Percentiles rank a stretch among this genome's conserved stretches.
Conservation (phyloP, 208 protist genomes). For the Leishmania martiniquensis region DNA sequence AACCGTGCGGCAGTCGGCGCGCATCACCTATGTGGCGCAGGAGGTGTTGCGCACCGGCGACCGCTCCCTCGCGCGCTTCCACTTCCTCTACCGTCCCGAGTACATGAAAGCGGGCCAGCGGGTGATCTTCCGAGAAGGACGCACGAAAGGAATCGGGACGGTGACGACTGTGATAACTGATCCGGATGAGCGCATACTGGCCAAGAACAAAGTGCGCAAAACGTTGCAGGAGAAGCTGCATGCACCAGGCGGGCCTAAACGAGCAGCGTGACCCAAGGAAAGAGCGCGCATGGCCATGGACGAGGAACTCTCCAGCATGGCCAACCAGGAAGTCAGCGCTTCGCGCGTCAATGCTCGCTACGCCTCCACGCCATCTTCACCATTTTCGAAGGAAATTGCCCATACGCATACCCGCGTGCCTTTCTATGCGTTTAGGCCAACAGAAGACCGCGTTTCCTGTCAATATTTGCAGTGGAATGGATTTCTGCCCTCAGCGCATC, state of each 20-base stretch:
- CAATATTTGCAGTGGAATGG: too few relatives aligned
- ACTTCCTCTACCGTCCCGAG: conserved; percentile 95
- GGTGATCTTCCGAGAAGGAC: conserved; percentile 95
- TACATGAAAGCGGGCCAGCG: conserved; percentile 91
- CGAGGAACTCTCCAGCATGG: too few relatives aligned
- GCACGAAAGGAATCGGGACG: conserved; percentile 93
- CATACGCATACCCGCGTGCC: too few relatives aligned
- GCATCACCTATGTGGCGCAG: conserved; percentile 86
- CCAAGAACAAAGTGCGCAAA: conserved; percentile 48
- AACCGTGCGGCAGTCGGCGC: conserved; percentile 90
- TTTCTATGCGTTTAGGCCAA: too few relatives aligned
- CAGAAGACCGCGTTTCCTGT: too few relatives aligned
- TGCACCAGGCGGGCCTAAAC: conserved; percentile 8
- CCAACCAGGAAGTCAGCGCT: too few relatives aligned
- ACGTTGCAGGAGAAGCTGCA: conserved; percentile 29
- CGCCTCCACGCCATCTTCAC: too few relatives aligned
- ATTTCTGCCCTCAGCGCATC: too few relatives aligned
- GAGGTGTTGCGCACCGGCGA: conserved; percentile 96
- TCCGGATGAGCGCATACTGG: conserved; percentile 49
- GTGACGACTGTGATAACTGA: conserved; percentile 75
- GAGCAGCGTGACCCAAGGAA: not conserved
- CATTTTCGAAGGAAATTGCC: too few relatives aligned
- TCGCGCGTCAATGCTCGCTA: too few relatives aligned
- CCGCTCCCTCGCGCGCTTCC: conserved; percentile 91
- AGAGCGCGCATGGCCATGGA: not conserved